Evolutionary conservation across 352 stramenopile genomes (phyloP), one percentile per base, ranked within the genome.

Genomic region (Pythium plurisporium): DNA sequence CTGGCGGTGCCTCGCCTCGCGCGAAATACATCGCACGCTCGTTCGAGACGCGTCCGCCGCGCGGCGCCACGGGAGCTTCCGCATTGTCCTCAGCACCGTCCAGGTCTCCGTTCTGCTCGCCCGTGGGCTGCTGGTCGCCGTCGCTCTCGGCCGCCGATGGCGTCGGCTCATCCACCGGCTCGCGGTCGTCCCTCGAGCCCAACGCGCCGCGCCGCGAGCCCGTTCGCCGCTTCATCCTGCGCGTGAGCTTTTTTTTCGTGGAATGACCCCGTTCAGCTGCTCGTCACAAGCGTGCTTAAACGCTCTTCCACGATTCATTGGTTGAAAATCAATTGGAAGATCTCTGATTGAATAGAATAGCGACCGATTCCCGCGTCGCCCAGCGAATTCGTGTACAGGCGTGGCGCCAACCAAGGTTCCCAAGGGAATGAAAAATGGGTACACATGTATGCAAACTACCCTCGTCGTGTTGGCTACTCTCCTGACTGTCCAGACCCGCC

Each of bases 11-110:
- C 9, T 69, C 65, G 17, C 65, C 65, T 4, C 65, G 65, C 12
- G 65, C 65, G 61, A 73, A 73, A 46, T 73, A 73, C 48, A 54
- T 63, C 38, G 65, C 65, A 1, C 65, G 65, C 41, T 63, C 55
- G 33, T 41, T 65, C 12, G 55, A 53, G 23, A 73, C 65, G 41
- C 50, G 55, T 2, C 65, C 65, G 23, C 65, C 45, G 46, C 64
- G 64, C 40, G 52, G 52, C 29, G 47, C 42, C 23, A 45, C 51
- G 19, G 37, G 27, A 22, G 31, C 19, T 12, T 26, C 27, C 19
- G 5, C 36, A 15, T 11, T 17, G 19, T 41, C 47, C 9, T 15
- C 47, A 33, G 4, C 17, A n/a, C 30, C 19, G 26, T 15, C 52
- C 7, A 7, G 25, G 27, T 9, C 29, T 6, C 8, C 38, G 17